Evolutionary conservation across 2,329 filamentous ascomycete species (phyloP).

Genomic region (Dactylellina drechsleri): DNA sequence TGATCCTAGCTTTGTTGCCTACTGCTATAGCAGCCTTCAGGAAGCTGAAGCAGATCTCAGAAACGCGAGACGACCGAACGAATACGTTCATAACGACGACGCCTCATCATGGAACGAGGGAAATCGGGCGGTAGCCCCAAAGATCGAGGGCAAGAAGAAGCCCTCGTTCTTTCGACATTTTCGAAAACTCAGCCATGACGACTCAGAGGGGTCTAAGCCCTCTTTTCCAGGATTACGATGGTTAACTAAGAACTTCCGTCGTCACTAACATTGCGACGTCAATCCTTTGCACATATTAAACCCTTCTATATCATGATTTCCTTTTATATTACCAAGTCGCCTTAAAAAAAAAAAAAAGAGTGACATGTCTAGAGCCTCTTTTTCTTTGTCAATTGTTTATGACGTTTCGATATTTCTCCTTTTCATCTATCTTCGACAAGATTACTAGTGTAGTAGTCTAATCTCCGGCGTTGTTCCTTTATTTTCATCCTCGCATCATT

Average conservation of each 20-base stretch:
- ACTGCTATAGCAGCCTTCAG: slow-evolving; percentile 6
- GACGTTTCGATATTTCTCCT: background rate
- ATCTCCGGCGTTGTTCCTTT: too few relatives aligned
- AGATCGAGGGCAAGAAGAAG: background rate
- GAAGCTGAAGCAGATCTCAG: background rate
- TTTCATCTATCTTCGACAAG: background rate
- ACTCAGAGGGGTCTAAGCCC: background rate
- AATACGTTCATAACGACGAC: background rate
- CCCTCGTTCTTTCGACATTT: slow-evolving; percentile 3
- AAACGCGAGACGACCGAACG: background rate
- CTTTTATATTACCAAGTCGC: background rate
- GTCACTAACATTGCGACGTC: background rate
- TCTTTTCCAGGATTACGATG: slow-evolving; percentile 3
- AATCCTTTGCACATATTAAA: background rate
- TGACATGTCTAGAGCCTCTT: background rate
- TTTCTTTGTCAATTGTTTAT: slow-evolving; percentile 8
- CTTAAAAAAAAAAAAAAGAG: too few relatives aligned
- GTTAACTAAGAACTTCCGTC: background rate
- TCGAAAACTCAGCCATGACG: background rate
- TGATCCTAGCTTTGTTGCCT: slow-evolving; percentile 23
- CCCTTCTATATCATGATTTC: background rate
- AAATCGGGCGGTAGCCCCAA: background rate
- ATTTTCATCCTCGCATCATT: too few relatives aligned
- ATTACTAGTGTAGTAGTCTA: background rate
- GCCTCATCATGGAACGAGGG: background rate